Evolutionary conservation across 306 rosid genomes (phyloP).

Genomic region (Macrotyloma uniflorum): DNA sequence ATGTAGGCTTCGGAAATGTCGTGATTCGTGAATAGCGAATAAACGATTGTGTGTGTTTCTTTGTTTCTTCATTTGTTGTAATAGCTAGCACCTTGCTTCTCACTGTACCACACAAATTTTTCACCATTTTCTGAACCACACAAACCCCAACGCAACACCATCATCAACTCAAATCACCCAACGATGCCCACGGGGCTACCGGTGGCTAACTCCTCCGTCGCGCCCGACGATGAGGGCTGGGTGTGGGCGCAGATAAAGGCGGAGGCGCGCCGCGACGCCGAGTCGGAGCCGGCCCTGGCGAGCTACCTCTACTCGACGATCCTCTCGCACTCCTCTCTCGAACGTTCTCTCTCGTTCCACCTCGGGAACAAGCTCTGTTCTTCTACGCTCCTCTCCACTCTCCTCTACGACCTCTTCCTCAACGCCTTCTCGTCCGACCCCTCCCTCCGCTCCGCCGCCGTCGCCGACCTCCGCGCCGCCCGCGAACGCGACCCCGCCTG

Average conservation of each 20-base stretch:
- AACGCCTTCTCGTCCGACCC: slow-evolving; percentile 71
- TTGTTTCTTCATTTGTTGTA: background rate
- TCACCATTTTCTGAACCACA: background rate
- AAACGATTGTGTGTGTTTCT: background rate
- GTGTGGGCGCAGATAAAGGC: slow-evolving; percentile 78
- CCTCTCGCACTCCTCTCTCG: slow-evolving; percentile 78
- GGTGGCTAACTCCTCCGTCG: slow-evolving; percentile 20
- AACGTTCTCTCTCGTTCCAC: slow-evolving; percentile 81
- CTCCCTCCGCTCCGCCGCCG: slow-evolving; percentile 66
- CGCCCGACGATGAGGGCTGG: slow-evolving; percentile 58
- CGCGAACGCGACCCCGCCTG: slow-evolving; percentile 87
- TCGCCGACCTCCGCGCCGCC: slow-evolving; percentile 83
- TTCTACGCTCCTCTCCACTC: slow-evolving; percentile 88
- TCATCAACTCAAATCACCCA: background rate
- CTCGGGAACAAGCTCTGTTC: slow-evolving; percentile 94
- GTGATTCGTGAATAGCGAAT: background rate
- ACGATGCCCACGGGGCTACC: slow-evolving; percentile 66
- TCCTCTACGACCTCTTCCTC: slow-evolving; percentile 87
- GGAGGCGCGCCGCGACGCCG: slow-evolving; percentile 92
- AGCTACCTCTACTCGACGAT: slow-evolving; percentile 94
- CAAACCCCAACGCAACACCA: background rate
- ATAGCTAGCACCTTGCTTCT: background rate
- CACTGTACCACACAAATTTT: background rate
- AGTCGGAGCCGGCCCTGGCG: slow-evolving; percentile 90
- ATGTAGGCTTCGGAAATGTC: background rate